A percentile compares a stretch with the other conserved stretches of the same genome.
phyloP scores from a whole-genome alignment of 2,329 filamentous ascomycete species.

The Penicillium sp. region DNA sequence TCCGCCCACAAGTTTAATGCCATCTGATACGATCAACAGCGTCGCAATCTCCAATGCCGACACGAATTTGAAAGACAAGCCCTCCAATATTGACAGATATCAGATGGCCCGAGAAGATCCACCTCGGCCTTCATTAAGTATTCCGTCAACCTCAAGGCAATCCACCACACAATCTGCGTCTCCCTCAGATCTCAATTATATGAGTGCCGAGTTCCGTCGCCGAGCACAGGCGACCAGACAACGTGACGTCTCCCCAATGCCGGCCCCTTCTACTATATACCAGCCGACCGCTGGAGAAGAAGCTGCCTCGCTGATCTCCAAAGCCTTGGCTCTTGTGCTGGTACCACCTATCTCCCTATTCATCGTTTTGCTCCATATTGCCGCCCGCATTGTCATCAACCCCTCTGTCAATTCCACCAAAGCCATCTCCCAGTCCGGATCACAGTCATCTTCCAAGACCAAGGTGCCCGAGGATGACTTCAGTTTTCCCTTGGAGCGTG shows the following conservation, averaged over 20 bases:
- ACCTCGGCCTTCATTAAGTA: conserved; percentile 1
- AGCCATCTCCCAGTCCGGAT: conserved; percentile 16
- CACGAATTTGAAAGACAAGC: not conserved
- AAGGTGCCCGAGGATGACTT: conserved; percentile 39
- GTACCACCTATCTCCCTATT: conserved; percentile 80
- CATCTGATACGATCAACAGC: not conserved
- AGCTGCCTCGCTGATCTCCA: conserved; percentile 68
- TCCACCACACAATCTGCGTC: conserved; percentile 31
- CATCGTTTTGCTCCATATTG: conserved; percentile 76
- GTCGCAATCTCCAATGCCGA: not conserved
- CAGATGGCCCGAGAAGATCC: conserved; percentile 3
- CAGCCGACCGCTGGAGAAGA: conserved; percentile 54
- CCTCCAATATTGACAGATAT: not conserved
- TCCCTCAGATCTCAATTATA: conserved; percentile 27
- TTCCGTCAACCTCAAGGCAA: conserved; percentile 1
- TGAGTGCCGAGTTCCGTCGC: conserved; percentile 47
- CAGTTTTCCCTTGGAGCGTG: conserved; percentile 38
- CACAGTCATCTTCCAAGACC: conserved; percentile 14
- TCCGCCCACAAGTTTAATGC: not conserved
- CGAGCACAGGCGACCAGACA: conserved; percentile 58
- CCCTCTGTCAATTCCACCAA: conserved; percentile 25
- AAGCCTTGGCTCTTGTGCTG: conserved; percentile 74
- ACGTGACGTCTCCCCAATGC: conserved; percentile 66
- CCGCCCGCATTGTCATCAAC: conserved; percentile 65
- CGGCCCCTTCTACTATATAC: conserved; percentile 65